Evolutionary conservation across 345 rosid genomes (phyloP), one percentile per base, ranked within the genome.

Genomic region (Ceriops tagal): DNA sequence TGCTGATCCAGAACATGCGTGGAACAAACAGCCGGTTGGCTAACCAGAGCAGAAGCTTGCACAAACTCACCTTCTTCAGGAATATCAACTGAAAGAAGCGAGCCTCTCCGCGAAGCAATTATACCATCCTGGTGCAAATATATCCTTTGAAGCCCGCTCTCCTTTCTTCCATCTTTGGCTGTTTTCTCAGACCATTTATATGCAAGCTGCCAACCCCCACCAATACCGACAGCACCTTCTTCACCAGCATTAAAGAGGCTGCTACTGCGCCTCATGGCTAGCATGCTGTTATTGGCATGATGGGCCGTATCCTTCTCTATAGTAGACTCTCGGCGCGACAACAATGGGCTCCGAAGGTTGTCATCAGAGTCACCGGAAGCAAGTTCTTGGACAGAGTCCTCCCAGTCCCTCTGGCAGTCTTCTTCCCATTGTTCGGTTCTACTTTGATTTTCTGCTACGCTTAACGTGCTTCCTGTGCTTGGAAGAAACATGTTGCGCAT

Each of bases 191-290:
- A 47, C 61, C 62, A 59, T 28, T 80, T 80, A 31, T 71, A 83
- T 0, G 86, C 86, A 21, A 83, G 47, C 53, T 83, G 83, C 86
- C 86, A 83, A 10, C 86, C 83, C 6, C 83, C 83, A 11, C 86
- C 86, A 7, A 83, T 83, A 51, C 78, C 80, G 3, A 62, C 20
- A n/a, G 62, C 66, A 19, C 67, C 74, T 15, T 61, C 80, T 46
- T 70, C 78, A 21, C 64, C 80, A 1, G 18, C 26, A 62, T 31
- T 53, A 21, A 75, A 9, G 16, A 65, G 47, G 71, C 79, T 72
- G 73, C 77, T 65, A 55, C 37, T 52, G 8, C 66, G 62, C 27
- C 77, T 65, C 60, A 67, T 60, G 31, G 58, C 49, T 3, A 57
- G 34, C 43, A 27, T 46, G 64, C 78, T 67, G 53, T 58, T 35